Evolutionary conservation across 2,329 filamentous ascomycete genomes (phyloP).

Genomic region (Fusarium marasasianum): DNA sequence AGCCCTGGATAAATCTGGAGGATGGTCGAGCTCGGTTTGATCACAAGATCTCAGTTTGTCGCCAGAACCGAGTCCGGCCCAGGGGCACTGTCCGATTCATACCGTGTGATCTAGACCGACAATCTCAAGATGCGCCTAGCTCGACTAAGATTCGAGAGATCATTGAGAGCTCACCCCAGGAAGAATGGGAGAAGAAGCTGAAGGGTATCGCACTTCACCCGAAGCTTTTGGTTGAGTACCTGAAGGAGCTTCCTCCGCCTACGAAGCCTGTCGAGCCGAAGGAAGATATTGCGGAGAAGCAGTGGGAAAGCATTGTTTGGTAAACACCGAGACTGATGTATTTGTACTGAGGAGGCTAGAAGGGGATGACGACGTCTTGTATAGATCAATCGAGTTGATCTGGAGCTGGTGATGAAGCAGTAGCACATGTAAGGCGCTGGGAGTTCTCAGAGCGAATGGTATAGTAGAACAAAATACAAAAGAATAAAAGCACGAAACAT

Average conservation of each 20-base stretch:
- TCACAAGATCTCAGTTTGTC: constrained; percentile 19
- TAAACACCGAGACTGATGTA: background rate
- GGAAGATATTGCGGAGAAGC: background rate
- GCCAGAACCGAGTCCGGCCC: constrained; percentile 12
- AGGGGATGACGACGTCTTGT: background rate
- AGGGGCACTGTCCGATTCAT: constrained; percentile 35
- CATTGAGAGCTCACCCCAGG: background rate
- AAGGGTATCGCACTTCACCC: constrained; percentile 7
- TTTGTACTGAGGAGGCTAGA: too few relatives aligned
- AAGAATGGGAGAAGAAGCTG: background rate
- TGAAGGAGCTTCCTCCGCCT: background rate
- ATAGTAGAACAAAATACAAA: background rate
- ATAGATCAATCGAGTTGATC: background rate
- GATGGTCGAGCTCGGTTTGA: constrained; percentile 12
- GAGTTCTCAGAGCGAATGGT: background rate
- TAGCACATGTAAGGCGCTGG: background rate
- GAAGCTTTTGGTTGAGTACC: constrained; percentile 12
- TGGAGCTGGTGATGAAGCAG: background rate
- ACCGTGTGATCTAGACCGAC: background rate
- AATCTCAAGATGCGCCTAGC: constrained; percentile 21
- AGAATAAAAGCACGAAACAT: background rate
- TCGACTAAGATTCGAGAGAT: constrained; percentile 38
- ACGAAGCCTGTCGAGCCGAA: background rate
- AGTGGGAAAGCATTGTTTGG: background rate
- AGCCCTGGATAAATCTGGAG: constrained; percentile 25